These are phyloP conservation scores for Penicillium sp. DNA, from an alignment of 2,329 filamentous ascomycete species.

Conservation along the genomic window DNA sequence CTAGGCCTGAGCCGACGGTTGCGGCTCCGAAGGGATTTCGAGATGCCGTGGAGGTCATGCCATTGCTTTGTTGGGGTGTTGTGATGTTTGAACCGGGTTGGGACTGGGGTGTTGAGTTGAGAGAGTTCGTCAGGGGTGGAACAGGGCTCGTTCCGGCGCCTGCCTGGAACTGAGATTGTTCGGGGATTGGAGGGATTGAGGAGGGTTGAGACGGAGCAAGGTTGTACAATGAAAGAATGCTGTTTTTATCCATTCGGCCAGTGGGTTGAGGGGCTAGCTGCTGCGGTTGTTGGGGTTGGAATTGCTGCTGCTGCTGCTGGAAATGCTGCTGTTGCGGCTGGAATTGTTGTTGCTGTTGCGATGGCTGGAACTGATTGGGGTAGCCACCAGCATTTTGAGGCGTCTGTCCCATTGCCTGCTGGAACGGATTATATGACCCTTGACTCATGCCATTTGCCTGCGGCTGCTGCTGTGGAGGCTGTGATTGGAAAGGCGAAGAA, in stretches of 20 bases:
- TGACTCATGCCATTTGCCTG: slow-evolving; percentile 20
- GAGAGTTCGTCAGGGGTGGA: slow-evolving; percentile 19
- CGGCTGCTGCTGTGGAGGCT: slow-evolving; percentile 25
- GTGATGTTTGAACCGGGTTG: slow-evolving; percentile 22
- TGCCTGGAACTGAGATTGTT: slow-evolving; percentile 28
- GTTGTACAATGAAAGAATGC: slow-evolving; percentile 28
- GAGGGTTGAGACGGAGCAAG: slow-evolving; percentile 36
- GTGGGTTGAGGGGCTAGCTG: slow-evolving; percentile 41
- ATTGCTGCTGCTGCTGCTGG: slow-evolving; percentile 11
- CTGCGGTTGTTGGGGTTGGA: slow-evolving; percentile 23
- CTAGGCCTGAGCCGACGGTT: slow-evolving; percentile 20
- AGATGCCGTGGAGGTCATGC: slow-evolving; percentile 21
- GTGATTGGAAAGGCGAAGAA: slow-evolving; percentile 27
- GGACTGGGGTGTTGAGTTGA: slow-evolving; percentile 25
- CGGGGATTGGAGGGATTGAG: slow-evolving; percentile 30
- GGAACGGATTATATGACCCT: slow-evolving; percentile 35
- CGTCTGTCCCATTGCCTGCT: slow-evolving; percentile 28
- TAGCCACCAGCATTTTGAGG: slow-evolving; percentile 25
- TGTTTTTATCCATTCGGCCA: slow-evolving; percentile 41
- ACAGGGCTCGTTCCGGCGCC: slow-evolving; percentile 20
- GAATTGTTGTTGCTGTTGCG: slow-evolving; percentile 17
- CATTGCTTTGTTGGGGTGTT: slow-evolving; percentile 20
- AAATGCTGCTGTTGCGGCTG: slow-evolving; percentile 14
- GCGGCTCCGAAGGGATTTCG: slow-evolving; percentile 27
- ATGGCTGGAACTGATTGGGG: slow-evolving; percentile 26